Evolutionary conservation across 2,329 filamentous ascomycete genomes (phyloP), one percentile per base, ranked within the genome.

Genomic region (Podosphaera xanthii): DNA sequence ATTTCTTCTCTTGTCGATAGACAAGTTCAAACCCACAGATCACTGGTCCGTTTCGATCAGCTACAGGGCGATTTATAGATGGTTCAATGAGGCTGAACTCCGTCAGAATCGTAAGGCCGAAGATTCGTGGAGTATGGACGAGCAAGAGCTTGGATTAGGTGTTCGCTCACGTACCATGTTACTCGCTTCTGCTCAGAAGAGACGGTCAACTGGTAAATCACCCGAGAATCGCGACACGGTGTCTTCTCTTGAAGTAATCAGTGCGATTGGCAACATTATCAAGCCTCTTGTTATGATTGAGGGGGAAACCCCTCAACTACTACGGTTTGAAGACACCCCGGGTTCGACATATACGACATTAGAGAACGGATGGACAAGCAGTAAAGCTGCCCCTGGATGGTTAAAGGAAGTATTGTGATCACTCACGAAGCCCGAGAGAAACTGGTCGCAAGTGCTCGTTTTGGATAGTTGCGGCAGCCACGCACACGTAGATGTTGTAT

Each of bases 331-430:
- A 12, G 42, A 68, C 54, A 63, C 62, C n/a, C 40, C 38, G 9
- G 40, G 65, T 56, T 70, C 55, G 66, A 49, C 53, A 49, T 62
- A 69, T 57, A 14, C 52, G 50, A 22, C 67, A 31, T 67, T 59
- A 59, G 61, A 62, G 33, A 71, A 69, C 48, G 61, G 66, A 55
- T 71, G 58, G 67, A 71, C 66, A 9, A 67, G 57, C 22, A 65
- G 70, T 64, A 12, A 68, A 59, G 64, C 70, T 44, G 63, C 65
- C 30, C 30, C 35, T 12, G n/a, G 9, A 34, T 54, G 52, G 52
- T 38, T 34, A 60, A 71, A 53, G 44, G 56, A 1, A 71, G 61
- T 69, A 62, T 70, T 60, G 31, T 30, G 68, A 61, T 60, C 59
- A 56, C 59, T 65, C 59, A 68, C 63, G 59, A 65, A 60, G 58